Percentiles rank a stretch among this genome's conserved stretches.
These are phyloP conservation scores for Colletotrichum plurivorum DNA, from an alignment of 2,329 filamentous ascomycete genomes.

Conservation along the genomic window DNA sequence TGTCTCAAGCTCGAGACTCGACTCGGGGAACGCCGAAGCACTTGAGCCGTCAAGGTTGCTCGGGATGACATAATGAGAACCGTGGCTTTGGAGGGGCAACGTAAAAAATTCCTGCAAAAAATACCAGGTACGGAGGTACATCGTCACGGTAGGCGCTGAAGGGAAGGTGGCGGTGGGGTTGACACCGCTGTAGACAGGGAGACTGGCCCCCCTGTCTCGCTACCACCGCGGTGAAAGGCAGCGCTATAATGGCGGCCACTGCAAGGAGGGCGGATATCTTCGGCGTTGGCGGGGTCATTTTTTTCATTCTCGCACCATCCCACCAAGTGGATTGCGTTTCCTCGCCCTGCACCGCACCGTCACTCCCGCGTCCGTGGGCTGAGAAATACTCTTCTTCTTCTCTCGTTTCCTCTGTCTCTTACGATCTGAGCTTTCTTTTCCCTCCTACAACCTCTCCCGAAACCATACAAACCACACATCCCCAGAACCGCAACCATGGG, in stretches of 20 bases:
- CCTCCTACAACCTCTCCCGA: neutral
- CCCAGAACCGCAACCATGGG: conserved; percentile 35
- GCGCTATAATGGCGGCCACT: neutral
- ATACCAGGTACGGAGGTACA: no score
- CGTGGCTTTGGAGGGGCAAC: conserved; percentile 16
- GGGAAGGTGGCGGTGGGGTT: conserved; percentile 19
- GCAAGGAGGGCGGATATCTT: conserved; percentile 35
- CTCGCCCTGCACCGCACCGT: conserved; percentile 23
- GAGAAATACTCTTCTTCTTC: conserved; percentile 2
- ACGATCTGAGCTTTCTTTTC: no score
- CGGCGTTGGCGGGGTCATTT: conserved; percentile 40
- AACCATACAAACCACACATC: neutral
- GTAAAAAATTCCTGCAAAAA: conserved; percentile 3
- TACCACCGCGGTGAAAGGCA: neutral
- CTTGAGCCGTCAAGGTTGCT: neutral
- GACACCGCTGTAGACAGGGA: neutral
- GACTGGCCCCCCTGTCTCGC: conserved; percentile 8
- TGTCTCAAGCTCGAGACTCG: conserved; percentile 6
- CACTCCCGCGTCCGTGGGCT: conserved; percentile 14
- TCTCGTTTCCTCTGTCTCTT: neutral
- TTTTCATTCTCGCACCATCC: conserved; percentile 37
- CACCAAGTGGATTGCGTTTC: conserved; percentile 38
- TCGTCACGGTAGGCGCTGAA: neutral
- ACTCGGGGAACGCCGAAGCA: conserved; percentile 26
- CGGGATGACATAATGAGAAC: conserved; percentile 36